phyloP scores from a whole-genome alignment of 805 yeast genomes.

The Cyberlindnera lachancei region DNA sequence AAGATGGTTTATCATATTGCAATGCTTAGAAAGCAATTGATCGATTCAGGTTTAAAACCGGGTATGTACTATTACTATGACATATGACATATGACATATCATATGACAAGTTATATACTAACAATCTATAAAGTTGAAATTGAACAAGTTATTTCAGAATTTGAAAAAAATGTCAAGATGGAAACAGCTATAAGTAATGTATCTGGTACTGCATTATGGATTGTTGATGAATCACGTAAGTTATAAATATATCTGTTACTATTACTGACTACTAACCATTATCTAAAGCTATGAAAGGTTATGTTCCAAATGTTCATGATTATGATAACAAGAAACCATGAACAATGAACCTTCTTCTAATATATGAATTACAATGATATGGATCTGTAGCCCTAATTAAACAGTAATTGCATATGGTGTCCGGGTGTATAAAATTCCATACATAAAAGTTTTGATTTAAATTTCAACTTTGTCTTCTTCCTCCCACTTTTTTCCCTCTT shows the following conservation, averaged over 20 bases:
- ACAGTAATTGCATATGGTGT: too few species aligned
- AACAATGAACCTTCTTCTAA: too few species aligned
- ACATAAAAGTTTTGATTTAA: constrained; percentile 7
- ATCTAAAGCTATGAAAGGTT: constrained; percentile 33
- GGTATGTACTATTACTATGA: constrained; percentile 13
- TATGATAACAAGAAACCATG: constrained; percentile 36
- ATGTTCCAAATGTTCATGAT: constrained; percentile 54
- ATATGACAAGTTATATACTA: constrained; percentile 3
- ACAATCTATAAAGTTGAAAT: constrained; percentile 29
- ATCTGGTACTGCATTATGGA: constrained; percentile 51
- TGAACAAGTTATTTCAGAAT: constrained; percentile 45
- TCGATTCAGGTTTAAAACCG: constrained; percentile 52
- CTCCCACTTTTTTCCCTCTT: constrained; percentile 4
- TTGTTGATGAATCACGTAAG: constrained; percentile 39
- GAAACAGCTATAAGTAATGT: constrained; percentile 49
- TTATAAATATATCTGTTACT: constrained; percentile 1
- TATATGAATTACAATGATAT: too few species aligned
- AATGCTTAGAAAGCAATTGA: constrained; percentile 51
- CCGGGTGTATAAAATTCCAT: constrained; percentile 3
- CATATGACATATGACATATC: too few species aligned
- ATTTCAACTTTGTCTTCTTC: constrained; percentile 1
- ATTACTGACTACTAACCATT: constrained; percentile 3
- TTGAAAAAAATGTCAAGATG: constrained; percentile 50
- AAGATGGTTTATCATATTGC: constrained; percentile 66
- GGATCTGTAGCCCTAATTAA: too few species aligned